Evolutionary conservation across 148 eudicot genomes (phyloP).

Genomic region (Spergularia bocconei): DNA sequence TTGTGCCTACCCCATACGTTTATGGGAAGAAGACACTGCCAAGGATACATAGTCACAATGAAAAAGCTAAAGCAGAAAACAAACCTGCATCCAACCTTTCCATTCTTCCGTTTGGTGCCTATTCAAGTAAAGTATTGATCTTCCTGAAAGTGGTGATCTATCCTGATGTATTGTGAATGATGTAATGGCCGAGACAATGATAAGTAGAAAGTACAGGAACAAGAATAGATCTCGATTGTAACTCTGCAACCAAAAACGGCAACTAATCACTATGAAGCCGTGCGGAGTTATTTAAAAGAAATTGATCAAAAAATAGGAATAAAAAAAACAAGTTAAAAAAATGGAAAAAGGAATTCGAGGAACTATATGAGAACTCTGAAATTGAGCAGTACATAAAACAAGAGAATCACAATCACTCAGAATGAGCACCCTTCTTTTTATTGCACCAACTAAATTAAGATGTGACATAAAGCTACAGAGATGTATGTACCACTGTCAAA

Average conservation of each 20-base stretch:
- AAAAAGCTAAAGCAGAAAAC: conserved; percentile 8
- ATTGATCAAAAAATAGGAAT: background rate
- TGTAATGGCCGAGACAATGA: conserved; percentile 75
- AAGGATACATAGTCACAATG: background rate
- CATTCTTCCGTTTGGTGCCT: conserved; percentile 99
- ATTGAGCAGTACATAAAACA: background rate
- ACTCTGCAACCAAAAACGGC: conserved; percentile 51
- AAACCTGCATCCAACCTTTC: conserved; percentile 99
- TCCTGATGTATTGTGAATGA: conserved; percentile 85
- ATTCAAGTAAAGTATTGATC: conserved; percentile 73
- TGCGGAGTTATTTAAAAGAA: background rate
- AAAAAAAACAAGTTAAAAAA: background rate
- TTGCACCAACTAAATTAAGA: background rate
- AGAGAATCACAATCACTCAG: background rate
- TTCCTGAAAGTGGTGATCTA: conserved; percentile 77
- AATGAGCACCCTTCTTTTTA: background rate
- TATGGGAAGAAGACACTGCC: background rate
- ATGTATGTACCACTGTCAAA: background rate
- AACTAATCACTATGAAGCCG: background rate
- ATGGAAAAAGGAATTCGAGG: background rate
- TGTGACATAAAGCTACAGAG: background rate
- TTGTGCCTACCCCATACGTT: background rate
- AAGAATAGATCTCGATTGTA: conserved; percentile 91
- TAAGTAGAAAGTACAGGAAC: conserved; percentile 83
- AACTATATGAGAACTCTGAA: background rate